phyloP scores from a whole-genome alignment of 1,284 basidiomycete species.

The Tylopilus orsonianus region DNA sequence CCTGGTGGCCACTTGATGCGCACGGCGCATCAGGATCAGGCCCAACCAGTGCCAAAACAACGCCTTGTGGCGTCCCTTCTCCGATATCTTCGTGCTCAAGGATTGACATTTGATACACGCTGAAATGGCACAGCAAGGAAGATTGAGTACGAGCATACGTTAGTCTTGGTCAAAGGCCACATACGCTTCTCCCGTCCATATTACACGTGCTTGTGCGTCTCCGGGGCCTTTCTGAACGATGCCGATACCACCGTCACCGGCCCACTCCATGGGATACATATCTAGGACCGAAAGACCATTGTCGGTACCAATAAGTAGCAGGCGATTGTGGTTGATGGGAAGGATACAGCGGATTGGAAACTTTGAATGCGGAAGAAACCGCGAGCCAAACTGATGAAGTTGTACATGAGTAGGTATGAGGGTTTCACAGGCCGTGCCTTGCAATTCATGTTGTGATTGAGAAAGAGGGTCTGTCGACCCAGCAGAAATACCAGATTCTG shows the following conservation, averaged over 20 bases:
- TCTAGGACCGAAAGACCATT: constrained; percentile 75
- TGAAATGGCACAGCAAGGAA: constrained; percentile 28
- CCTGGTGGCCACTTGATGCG: constrained; percentile 46
- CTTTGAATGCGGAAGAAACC: constrained; percentile 77
- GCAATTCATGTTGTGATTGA: constrained; percentile 29
- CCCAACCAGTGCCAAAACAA: constrained; percentile 71
- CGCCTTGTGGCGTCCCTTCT: constrained; percentile 65
- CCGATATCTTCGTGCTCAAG: constrained; percentile 65
- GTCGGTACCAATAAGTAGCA: constrained; percentile 73
- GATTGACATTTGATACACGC: constrained; percentile 72
- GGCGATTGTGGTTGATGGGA: constrained; percentile 59
- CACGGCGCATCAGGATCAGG: constrained; percentile 49
- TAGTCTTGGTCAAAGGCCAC: constrained; percentile 18
- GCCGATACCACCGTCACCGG: constrained; percentile 35
- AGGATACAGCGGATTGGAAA: constrained; percentile 70
- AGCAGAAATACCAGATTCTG: constrained; percentile 15
- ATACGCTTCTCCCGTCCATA: constrained; percentile 79
- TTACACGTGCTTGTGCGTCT: constrained; percentile 61
- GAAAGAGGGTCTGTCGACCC: constrained; percentile 17
- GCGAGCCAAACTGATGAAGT: constrained; percentile 74
- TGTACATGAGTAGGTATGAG: constrained; percentile 59
- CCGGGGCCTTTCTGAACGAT: constrained; percentile 58
- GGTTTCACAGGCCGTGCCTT: constrained; percentile 37
- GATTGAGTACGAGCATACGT: constrained; percentile 3
- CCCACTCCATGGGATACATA: constrained; percentile 70